phyloP scores from a whole-genome alignment of 176 grass and related monocot genomes.

The Zizania latifolia region DNA sequence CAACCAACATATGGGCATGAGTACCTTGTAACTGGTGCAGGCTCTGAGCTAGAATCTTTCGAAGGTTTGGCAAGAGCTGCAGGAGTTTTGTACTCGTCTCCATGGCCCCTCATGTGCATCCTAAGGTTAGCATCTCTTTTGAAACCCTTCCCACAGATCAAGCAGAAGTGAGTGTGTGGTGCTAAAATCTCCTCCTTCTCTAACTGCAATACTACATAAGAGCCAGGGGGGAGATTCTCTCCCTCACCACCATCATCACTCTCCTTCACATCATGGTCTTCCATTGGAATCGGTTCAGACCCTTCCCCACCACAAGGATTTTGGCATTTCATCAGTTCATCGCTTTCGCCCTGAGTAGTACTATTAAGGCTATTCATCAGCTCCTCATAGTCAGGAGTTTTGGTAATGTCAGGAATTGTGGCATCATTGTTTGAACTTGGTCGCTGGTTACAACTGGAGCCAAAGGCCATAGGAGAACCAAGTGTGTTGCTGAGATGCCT shows the following conservation, averaged over 20 bases:
- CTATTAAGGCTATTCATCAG: constrained; percentile 43
- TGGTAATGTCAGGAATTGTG: constrained; percentile 28
- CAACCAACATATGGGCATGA: constrained; percentile 86
- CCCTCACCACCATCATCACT: constrained; percentile 80
- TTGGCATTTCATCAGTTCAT: constrained; percentile 51
- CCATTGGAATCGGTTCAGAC: constrained; percentile 39
- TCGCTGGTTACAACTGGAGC: constrained; percentile 35
- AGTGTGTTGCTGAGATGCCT: constrained; percentile 45
- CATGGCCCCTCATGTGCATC: constrained; percentile 97
- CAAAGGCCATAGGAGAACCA: constrained; percentile 40
- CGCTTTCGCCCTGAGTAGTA: constrained; percentile 33
- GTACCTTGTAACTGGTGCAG: constrained; percentile 61
- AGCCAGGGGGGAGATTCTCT: constrained; percentile 78
- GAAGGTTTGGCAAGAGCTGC: constrained; percentile 78
- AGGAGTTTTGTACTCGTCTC: constrained; percentile 83
- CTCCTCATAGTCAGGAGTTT: constrained; percentile 48
- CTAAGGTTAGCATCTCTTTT: constrained; percentile 91
- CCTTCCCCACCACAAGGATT: constrained; percentile 40
- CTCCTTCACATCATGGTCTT: constrained; percentile 81
- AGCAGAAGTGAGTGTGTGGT: constrained; percentile 85
- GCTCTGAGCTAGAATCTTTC: constrained; percentile 48
- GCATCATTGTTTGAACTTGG: constrained; percentile 24
- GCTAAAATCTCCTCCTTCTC: constrained; percentile 94
- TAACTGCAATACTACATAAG: constrained; percentile 77
- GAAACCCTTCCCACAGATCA: constrained; percentile 92